Evolutionary conservation across 2,329 filamentous ascomycete genomes (phyloP), one percentile per base, ranked within the genome.

Genomic region (Venturia aucupariae): DNA sequence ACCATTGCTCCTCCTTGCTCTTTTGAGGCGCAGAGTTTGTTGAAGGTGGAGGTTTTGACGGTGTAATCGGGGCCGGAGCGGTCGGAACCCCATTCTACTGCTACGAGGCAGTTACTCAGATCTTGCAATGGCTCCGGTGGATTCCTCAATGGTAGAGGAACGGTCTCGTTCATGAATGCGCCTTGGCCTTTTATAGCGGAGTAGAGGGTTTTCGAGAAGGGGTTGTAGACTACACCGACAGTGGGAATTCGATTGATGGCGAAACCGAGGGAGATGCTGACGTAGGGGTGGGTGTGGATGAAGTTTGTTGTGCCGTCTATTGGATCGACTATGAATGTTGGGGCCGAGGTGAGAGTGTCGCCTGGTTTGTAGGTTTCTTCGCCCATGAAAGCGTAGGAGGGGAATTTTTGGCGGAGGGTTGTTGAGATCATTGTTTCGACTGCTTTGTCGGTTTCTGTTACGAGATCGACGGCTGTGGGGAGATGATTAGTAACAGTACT

Each of bases 231-330:
- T 65, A 93, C 86, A 67, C 90, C 90, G 55, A 92, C 81, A 63
- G 80, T 79, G 27, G 90, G 88, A 13, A 73, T 71, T 67, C 82
- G 82, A 70, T 82, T 76, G 67, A 91, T 75, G 54, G 87, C 82
- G 65, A 93, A 81, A 57, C 89, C 90, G 41, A 93, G 84, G 13
- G 88, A 90, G 76, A 92, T 87, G 77, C 86, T 90, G 67, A 90
- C 88, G 70, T 85, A 82, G 4, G 88, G 88, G 75, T 90, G 88
- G 24, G 82, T 83, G 76, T 92, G 90, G 59, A 92, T 83, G 71
- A 93, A 92, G 80, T 92, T 92, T 61, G 87, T 90, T 7, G 84
- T 92, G 71, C 88, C 90, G 76, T 93, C 90, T 69, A 93, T 92
- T 55, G 90, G 90, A 73, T 93, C 90, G 68, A 90, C 86, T 71